Percentiles rank a stretch among this genome's conserved stretches.
Conservation (phyloP, 1,284 basidiomycete genomes). For the Sphaerobolus stellatus region DNA sequence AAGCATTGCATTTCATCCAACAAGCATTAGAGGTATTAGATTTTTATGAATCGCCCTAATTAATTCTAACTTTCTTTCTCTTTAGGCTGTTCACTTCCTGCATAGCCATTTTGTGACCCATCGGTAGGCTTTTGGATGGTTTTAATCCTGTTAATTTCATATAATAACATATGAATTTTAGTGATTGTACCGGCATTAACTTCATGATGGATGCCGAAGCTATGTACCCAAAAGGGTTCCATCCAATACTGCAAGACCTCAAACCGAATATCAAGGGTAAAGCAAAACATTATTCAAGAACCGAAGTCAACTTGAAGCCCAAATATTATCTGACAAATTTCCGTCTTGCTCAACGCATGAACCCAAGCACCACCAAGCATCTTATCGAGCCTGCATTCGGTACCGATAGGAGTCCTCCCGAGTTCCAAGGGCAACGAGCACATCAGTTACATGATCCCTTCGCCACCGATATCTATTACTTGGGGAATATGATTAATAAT, state of each 20-base stretch:
- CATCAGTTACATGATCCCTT: conserved; percentile 23
- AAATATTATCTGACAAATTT: conserved; percentile 22
- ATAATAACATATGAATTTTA: too few species aligned
- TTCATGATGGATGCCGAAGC: background rate
- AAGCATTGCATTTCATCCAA: conserved; percentile 26
- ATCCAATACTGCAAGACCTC: conserved; percentile 11
- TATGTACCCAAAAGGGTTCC: conserved; percentile 14
- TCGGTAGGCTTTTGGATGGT: too few species aligned
- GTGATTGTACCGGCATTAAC: background rate
- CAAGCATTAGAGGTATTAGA: conserved; percentile 1
- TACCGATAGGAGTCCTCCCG: conserved; percentile 21
- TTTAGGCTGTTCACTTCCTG: background rate
- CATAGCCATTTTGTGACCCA: background rate
- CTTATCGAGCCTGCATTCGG: conserved; percentile 16
- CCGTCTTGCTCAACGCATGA: conserved; percentile 11
- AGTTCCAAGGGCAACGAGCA: conserved; percentile 4
- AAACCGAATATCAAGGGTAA: conserved; percentile 3
- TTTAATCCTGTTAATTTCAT: too few species aligned
- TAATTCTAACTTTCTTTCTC: background rate
- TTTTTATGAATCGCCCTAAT: background rate
- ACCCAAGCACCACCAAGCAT: conserved; percentile 2
- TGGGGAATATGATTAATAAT: background rate
- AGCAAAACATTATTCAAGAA: conserved; percentile 14
- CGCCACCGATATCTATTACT: conserved; percentile 26
- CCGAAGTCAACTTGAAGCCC: conserved; percentile 10